A percentile compares a stretch with the other conserved stretches of the same genome.
Conservation (phyloP, 177 flowering plant species). For the Tripterygium wilfordii region DNA sequence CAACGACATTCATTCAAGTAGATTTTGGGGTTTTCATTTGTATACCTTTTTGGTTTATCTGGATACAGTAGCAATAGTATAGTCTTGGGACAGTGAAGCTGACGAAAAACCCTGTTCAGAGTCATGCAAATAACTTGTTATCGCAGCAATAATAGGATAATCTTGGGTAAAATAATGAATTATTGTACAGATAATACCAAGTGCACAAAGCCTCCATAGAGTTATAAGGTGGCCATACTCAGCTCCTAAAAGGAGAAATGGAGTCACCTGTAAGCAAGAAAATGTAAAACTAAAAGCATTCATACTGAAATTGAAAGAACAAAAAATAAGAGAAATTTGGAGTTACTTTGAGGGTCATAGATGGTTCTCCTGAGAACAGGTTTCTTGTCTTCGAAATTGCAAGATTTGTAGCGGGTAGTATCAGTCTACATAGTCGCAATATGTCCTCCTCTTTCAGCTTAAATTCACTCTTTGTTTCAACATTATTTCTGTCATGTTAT, state of each 20-base stretch:
- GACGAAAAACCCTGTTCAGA: constrained; percentile 66
- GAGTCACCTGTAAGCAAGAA: constrained; percentile 54
- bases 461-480: constrained; percentile 23
- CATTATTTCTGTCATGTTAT: constrained; percentile 29
- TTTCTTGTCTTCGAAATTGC: constrained; percentile 50
- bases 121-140: background rate
- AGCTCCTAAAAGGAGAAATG: constrained; percentile 70
- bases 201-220: constrained; percentile 63
- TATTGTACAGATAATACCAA: constrained; percentile 35
- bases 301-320: background rate
- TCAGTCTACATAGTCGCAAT: constrained; percentile 35
- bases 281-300: background rate
- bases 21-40: background rate
- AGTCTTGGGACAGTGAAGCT: constrained; percentile 80
- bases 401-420: constrained; percentile 77
- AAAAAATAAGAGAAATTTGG: background rate
- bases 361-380: constrained; percentile 91
- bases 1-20: background rate
- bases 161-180: background rate
- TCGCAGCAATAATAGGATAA: background rate
- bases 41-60: constrained; percentile 54
- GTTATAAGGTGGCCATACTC: constrained; percentile 88
- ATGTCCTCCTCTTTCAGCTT: constrained; percentile 74
- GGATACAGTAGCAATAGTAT: constrained; percentile 50
- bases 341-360: constrained; percentile 81